Evolutionary conservation across 257 asterid species (phyloP).

Genomic region (Capsicum rhomboideum): DNA sequence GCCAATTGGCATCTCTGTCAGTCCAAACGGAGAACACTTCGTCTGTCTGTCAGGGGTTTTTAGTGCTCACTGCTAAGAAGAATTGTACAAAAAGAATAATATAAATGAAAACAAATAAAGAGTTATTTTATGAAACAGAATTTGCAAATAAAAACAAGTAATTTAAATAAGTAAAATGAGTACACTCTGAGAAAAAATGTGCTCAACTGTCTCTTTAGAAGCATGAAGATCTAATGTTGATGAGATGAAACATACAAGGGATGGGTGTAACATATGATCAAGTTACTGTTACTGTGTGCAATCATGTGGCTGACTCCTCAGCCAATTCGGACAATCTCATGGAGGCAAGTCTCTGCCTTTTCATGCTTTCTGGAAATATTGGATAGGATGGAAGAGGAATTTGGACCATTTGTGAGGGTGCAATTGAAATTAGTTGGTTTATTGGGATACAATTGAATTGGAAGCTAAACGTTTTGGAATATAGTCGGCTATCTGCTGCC

Average conservation of each 20-base stretch:
- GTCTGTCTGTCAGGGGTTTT: not conserved
- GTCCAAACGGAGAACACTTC: slow-evolving; percentile 21
- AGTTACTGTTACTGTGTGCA: not conserved
- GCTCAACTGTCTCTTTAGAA: not conserved
- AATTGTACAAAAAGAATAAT: not conserved
- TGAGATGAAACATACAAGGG: not conserved
- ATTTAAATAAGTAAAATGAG: not conserved
- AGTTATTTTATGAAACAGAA: not conserved
- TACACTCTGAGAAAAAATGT: not conserved
- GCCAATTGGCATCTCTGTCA: slow-evolving; percentile 27
- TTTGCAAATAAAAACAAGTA: not conserved
- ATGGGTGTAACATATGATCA: not conserved
- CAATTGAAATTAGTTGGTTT: too few relatives aligned
- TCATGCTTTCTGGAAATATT: too few relatives aligned
- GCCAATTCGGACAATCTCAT: too few relatives aligned
- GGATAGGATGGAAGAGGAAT: too few relatives aligned
- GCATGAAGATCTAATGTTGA: not conserved
- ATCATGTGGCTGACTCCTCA: too few relatives aligned
- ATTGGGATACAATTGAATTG: too few relatives aligned
- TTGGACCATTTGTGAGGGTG: too few relatives aligned
- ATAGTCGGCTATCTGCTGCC: too few relatives aligned
- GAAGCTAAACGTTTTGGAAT: too few relatives aligned
- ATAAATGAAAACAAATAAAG: not conserved
- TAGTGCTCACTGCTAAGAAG: too few relatives aligned
- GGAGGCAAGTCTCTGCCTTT: too few relatives aligned